Evolutionary conservation across 2,329 filamentous ascomycete species (phyloP), one percentile per base, ranked within the genome.

Genomic region (Penicillium sp.): DNA sequence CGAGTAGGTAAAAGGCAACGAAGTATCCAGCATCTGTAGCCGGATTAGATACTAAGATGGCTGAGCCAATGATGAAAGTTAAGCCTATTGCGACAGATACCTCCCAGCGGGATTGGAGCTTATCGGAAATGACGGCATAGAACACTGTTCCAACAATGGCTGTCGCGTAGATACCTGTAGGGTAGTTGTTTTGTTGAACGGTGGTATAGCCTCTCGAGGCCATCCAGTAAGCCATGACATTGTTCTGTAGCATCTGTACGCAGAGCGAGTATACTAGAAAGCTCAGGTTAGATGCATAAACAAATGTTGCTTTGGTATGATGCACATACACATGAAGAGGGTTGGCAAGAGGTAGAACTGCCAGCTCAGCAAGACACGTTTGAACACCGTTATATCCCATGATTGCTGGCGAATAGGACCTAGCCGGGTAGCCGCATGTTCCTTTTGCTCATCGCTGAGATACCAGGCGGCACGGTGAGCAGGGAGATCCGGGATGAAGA

Each of bases 161-260:
- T 0, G 72, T 72, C 1, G 71, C 77, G 53, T 77, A 76, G 15
- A 75, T 68, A 1, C 63, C 74, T 0, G 76, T 78, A 0, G 77
- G 77, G 47, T 78, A 79, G 56, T 75, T 78, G 61, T 79, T 79
- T 53, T 79, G 73, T 57, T 79, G 73, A 8, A 77, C 66, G 2
- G 73, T 66, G 3, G 66, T 74, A 56, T 79, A 79, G 3, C 77
- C 76, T 3, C 74, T 70, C 0, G 75, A 77, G 2, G 72, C 72
- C 72, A 79, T 75, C 77, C 76, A 79, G 18, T 78, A 64, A 23
- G 70, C 72, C 66, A 79, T 77, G 5, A 79, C 75, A 37, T 79
- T 79, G 66, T 79, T 79, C 14, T 64, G 59, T 1, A 78, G 67
- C 47, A 71, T 71, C 58, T 78, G 76, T 0, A 79, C 73, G 20